A percentile compares a stretch with the other conserved stretches of the same genome.
phyloP scores from a whole-genome alignment of 2,329 filamentous ascomycete genomes.

The Penicillium sp. region DNA sequence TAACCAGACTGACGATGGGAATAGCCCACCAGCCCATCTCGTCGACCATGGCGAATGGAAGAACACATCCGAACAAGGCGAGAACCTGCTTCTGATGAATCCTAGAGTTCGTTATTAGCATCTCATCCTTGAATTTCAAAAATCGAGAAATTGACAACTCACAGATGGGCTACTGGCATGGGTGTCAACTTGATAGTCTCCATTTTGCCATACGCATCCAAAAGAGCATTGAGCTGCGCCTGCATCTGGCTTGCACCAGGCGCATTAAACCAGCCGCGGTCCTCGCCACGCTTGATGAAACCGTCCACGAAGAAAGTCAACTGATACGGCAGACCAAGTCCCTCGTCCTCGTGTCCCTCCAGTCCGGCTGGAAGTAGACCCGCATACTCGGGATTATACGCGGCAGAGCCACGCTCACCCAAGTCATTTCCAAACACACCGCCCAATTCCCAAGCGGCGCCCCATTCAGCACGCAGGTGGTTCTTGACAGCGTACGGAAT shows the following conservation, averaged over 20 bases:
- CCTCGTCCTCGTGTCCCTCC: slow-evolving; percentile 57
- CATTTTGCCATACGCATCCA: slow-evolving; percentile 61
- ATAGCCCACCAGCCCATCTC: slow-evolving; percentile 64
- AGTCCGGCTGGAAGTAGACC: slow-evolving; percentile 51
- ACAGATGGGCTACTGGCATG: slow-evolving; percentile 62
- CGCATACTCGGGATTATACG: slow-evolving; percentile 50
- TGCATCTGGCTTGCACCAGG: slow-evolving; percentile 60
- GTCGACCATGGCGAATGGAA: slow-evolving; percentile 63
- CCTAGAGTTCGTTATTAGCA: slow-evolving; percentile 25
- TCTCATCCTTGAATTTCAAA: background rate
- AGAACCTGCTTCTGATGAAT: slow-evolving; percentile 66
- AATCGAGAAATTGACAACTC: slow-evolving; percentile 9
- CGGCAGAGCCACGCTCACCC: slow-evolving; percentile 28
- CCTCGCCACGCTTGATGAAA: slow-evolving; percentile 57
- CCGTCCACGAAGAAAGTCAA: slow-evolving; percentile 59
- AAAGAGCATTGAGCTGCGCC: slow-evolving; percentile 56
- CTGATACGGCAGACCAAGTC: slow-evolving; percentile 60
- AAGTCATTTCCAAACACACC: slow-evolving; percentile 30
- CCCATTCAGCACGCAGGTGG: slow-evolving; percentile 63
- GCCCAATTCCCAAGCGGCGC: slow-evolving; percentile 41
- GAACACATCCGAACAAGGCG: slow-evolving; percentile 58
- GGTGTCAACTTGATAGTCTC: slow-evolving; percentile 65
- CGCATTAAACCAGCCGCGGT: slow-evolving; percentile 59
- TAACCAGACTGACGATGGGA: slow-evolving; percentile 58
- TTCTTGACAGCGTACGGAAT: slow-evolving; percentile 64